Conservation (phyloP, 139 green algal genomes). For the Pseudopediastrum boryanum region DNA sequence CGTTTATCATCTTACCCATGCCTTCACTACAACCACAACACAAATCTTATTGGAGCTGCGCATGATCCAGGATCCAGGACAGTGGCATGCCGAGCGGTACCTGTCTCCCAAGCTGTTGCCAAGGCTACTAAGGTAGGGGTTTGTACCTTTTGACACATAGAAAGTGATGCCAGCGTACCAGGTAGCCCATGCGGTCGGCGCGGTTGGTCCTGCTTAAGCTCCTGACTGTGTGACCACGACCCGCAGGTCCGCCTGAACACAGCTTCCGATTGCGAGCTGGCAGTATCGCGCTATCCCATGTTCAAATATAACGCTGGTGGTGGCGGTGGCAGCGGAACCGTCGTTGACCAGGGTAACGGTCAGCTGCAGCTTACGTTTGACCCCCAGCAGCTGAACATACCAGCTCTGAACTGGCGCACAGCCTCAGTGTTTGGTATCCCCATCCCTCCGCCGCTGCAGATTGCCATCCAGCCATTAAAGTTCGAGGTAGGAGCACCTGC, state of each 20-base stretch:
- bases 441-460: slow-evolving; percentile 78
- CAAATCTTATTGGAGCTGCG: too few relatives aligned
- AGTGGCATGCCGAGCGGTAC: neutral
- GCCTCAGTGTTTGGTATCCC: slow-evolving; percentile 73
- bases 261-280: slow-evolving; percentile 36
- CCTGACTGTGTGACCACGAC: neutral
- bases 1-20: too few relatives aligned
- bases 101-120: neutral
- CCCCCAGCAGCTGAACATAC: slow-evolving; percentile 62
- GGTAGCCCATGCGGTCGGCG: neutral
- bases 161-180: neutral
- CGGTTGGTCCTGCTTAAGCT: neutral
- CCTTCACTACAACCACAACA: too few relatives aligned
- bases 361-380: slow-evolving; percentile 45
- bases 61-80: too few relatives aligned
- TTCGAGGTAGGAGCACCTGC: slow-evolving; percentile 58
- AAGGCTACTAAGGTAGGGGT: neutral
- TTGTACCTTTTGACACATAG: neutral
- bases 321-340: slow-evolving; percentile 62
- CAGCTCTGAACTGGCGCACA: slow-evolving; percentile 67
- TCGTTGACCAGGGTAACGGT: slow-evolving; percentile 45
- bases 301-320: slow-evolving; percentile 81
- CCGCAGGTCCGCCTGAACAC: slow-evolving; percentile 35
- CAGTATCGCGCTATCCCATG: slow-evolving; percentile 32
- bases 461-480: slow-evolving; percentile 64